A percentile compares a stretch with the other conserved stretches of the same genome.
These are phyloP conservation scores for Fusarium humuli DNA, from an alignment of 2,329 filamentous ascomycete species.

Conservation along the genomic window DNA sequence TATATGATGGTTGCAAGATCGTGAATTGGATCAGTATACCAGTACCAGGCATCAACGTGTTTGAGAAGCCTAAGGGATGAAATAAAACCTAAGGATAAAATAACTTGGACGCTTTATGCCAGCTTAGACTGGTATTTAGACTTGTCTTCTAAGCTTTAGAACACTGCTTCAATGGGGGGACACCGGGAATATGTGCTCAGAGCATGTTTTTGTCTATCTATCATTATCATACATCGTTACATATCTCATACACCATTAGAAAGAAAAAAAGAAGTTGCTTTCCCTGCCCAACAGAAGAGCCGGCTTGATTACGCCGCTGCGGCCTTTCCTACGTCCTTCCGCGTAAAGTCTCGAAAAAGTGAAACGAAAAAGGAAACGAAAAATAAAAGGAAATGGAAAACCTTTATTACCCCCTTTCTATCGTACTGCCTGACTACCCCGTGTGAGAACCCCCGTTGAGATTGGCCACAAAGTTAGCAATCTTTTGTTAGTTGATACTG, in stretches of 20 bases:
- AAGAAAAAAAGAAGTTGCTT: background rate
- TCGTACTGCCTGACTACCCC: background rate
- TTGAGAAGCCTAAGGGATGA: background rate
- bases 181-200: background rate
- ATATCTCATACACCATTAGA: slow-evolving; percentile 8
- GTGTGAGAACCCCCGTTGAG: background rate
- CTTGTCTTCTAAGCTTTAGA: background rate
- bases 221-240: slow-evolving; percentile 6
- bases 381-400: background rate
- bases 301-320: background rate
- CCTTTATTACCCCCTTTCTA: background rate
- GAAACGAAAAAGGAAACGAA: background rate
- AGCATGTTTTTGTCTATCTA: background rate
- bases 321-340: background rate
- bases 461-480: background rate
- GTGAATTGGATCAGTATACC: background rate
- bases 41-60: too few relatives aligned
- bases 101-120: background rate
- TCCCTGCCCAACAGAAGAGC: background rate
- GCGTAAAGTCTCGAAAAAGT: background rate
- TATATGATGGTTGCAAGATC: background rate
- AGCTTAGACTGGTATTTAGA: background rate
- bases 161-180: background rate
- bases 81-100: background rate
- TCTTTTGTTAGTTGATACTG: background rate